These are phyloP conservation scores for Ulota crispa DNA, from an alignment of 225 moss, liverwort and hornwort species.

Conservation along the genomic window DNA sequence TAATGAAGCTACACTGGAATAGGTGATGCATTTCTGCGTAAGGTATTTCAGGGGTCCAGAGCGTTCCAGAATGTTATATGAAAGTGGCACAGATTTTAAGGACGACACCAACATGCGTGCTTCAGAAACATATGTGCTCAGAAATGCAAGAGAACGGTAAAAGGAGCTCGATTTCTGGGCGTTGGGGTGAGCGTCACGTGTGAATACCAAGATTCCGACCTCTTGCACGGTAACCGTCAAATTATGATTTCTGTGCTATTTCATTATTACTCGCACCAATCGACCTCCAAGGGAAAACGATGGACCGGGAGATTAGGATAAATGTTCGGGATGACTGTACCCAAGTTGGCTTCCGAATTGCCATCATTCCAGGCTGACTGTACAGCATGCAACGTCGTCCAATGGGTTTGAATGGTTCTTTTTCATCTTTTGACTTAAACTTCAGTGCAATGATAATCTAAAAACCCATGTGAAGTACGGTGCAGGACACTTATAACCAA, in stretches of 20 bases:
- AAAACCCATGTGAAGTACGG: slow-evolving; percentile 14
- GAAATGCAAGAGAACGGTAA: slow-evolving; percentile 23
- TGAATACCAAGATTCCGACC: neutral
- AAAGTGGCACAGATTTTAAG: neutral
- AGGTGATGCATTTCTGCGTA: neutral
- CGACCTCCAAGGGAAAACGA: neutral
- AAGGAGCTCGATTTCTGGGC: slow-evolving; percentile 17
- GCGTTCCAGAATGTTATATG: neutral
- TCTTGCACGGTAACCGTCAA: slow-evolving; percentile 13
- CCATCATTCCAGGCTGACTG: slow-evolving; percentile 31
- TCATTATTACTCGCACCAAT: slow-evolving; percentile 5
- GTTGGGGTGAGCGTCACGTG: slow-evolving; percentile 4
- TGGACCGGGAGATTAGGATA: neutral
- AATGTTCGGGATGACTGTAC: neutral
- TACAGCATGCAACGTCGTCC: slow-evolving; percentile 31
- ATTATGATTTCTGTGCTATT: slow-evolving; percentile 14
- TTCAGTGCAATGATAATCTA: slow-evolving; percentile 25
- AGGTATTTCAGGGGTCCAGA: neutral
- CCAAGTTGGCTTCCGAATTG: slow-evolving; percentile 21
- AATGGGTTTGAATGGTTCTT: slow-evolving; percentile 23
- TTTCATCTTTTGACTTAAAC: neutral
- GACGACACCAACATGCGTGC: slow-evolving; percentile 10
- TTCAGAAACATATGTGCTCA: neutral
- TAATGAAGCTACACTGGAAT: neutral
- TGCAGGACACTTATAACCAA: too few species aligned